Base-by-base conservation (phyloP, 2,329 filamentous ascomycete genomes). In the Fusarium foetens region DNA sequence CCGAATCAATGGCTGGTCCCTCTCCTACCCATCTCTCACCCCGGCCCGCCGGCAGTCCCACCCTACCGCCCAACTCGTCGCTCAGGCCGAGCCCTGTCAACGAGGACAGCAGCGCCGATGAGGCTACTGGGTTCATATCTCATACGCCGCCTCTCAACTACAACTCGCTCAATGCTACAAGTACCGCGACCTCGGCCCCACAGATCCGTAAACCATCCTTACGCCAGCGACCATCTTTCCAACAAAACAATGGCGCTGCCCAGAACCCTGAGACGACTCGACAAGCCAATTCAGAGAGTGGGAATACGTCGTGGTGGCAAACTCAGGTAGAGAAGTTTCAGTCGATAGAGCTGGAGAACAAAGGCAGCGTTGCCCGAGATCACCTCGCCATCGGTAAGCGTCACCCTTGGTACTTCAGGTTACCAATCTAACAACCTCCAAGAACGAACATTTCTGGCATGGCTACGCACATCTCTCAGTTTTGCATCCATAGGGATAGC, bases 401-500 rank as follows among this genome's bases (percentile, higher is more conserved):
- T 55, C 21, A 49, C 16, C 14, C 25, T 19, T 29, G 13, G 35
- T n/a, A 36, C 8, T 43, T 29, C 16, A 13, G 13, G 38, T 14
- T 39, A 23, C 11, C 6, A n/a, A 46, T 12, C 67, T 76, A 43
- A 75, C 21, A 29, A 11, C 14, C 8, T 29, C 38, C 21, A 73
- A 94, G 93, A 96, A 82, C 88, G 93, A 25, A 96, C 93, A 0
- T 96, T 95, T 81, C 88, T 96, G 36, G 93, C 93, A 60, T 96
- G 93, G 93, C 87, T 96, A 46, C 89, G 93, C 58, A 96, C 93
- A 6, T 94, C 92, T 5, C 87, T 96, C 39, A 90, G 92, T 29
- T 96, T 96, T 77, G 92, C 93, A 16, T 92, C 89, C 38, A 95
- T 96, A 73, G 93, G 93, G 63, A 93, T 96, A 66, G 93, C 93